These are phyloP conservation scores for Escovopsis sp. DNA, from an alignment of 2,329 filamentous ascomycete species.

Conservation along the genomic window DNA sequence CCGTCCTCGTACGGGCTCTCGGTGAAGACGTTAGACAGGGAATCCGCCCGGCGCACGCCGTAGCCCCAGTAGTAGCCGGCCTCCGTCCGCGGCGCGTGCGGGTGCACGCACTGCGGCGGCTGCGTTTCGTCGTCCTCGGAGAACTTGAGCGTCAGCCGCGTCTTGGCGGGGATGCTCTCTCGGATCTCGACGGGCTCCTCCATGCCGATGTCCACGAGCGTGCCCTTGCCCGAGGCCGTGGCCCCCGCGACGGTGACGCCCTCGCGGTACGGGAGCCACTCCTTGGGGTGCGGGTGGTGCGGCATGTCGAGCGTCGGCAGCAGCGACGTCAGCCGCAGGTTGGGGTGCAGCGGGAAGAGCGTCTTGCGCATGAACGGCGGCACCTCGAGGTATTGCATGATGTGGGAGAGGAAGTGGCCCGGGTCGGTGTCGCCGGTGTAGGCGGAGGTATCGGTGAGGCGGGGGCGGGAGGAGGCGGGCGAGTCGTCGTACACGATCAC, in stretches of 20 bases:
- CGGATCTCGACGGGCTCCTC: conserved; percentile 41
- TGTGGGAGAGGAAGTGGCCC: conserved; percentile 63
- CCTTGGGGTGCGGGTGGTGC: conserved; percentile 61
- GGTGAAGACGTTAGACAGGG: conserved; percentile 61
- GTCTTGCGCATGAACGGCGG: conserved; percentile 66
- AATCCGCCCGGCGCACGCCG: conserved; percentile 48
- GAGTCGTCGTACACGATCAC: conserved; percentile 68
- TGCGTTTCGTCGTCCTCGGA: conserved; percentile 28
- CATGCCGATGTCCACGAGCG: conserved; percentile 43
- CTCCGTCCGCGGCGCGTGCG: conserved; percentile 55
- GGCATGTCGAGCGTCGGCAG: conserved; percentile 73
- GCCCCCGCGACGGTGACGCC: conserved; percentile 47
- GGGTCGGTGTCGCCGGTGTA: conserved; percentile 62
- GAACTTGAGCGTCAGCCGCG: conserved; percentile 60
- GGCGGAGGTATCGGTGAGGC: conserved; percentile 32
- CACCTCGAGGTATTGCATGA: conserved; percentile 70
- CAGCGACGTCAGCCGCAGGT: conserved; percentile 57
- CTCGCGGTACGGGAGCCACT: conserved; percentile 70
- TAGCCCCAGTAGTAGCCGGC: conserved; percentile 83
- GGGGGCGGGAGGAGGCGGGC: conserved; percentile 29
- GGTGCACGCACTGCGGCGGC: conserved; percentile 46
- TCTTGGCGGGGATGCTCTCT: conserved; percentile 50
- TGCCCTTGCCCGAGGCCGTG: conserved; percentile 29
- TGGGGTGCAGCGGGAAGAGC: conserved; percentile 66
- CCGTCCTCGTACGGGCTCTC: conserved; percentile 61